Base-by-base conservation (phyloP, 2,329 filamentous ascomycete species). In the Chalaropsis thielavioides region DNA sequence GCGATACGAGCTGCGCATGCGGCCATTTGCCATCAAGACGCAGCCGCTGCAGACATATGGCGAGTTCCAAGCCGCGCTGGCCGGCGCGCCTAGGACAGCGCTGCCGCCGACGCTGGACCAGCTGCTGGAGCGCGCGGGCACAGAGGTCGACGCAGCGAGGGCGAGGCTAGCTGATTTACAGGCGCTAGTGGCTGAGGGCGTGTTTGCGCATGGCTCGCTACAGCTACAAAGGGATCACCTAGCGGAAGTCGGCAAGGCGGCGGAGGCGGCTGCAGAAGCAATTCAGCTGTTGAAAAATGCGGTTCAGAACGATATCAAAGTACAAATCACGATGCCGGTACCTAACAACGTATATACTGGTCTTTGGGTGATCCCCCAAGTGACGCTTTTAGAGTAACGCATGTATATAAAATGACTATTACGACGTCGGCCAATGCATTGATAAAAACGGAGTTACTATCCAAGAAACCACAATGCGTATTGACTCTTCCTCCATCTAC, bases 1-100 rank as follows among this genome's bases (percentile, higher is more conserved):
- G 3, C 84, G 90, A 13, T 92, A 94, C 73, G 88, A 94, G 69
- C 76, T 95, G 10, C 87, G 92, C 66, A 94, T 95, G 89, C 89
- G 88, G 70, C 89, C 90, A 0, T 96, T 95, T 71, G 58, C 31
- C n/a, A 31, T 67, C n/a, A 51, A 43, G 43, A 63, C 66, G 13
- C 44, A 62, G 7, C 31, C 35, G 27, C 59, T 51, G 19, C 62
- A 59, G 0, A 44, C 81, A 0, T 87, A 83, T 68, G 81, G 83
- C 6, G 81, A 85, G 15, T 90, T 88, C 68, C 69, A 73, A 8
- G 2, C 74, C 76, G 1, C 59, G 68, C 59, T 67, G 35, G 17
- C 46, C 15, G 40, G 31, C 17, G 2, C 31, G 22, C 19, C 31
- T 19, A 19, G 15, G 11, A 11, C 19, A 4, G 38, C 15, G 22